Evolutionary conservation across 225 moss, liverwort and hornwort genomes (phyloP), one percentile per base, ranked within the genome.

Genomic region (Antitrichia curtipendula): DNA sequence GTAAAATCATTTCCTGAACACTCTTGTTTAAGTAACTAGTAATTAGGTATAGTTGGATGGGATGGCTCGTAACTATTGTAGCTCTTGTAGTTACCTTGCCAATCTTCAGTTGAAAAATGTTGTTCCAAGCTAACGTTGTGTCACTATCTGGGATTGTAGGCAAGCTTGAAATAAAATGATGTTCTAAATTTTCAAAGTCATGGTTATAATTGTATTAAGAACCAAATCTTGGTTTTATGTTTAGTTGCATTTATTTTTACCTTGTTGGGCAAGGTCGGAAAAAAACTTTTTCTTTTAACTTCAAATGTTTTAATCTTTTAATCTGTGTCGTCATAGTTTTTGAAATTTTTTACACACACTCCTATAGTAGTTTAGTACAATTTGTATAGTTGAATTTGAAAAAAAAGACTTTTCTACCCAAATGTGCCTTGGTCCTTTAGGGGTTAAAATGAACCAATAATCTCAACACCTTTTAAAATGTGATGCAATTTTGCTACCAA

Each of bases 241-340:
- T 6, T 47, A 49, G 19, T 31, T 31, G 20, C 9, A 18, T 20
- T 49, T 32, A 20, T 74, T 47, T 74, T 74, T 5, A 49, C 12
- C 6, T 1, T 61, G 1, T 12, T 1, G 4, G 1, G 3, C 0
- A 20, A 65, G 21, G 12, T 21, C 0, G 0, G 1, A 22, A n/a
- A 22, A 34, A 64, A 34, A 3, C 0, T 34, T 63, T 64, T 27
- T 34, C 1, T 36, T 64, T 5, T 18, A 64, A 34, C 64, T 64
- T 64, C 19, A 36, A 64, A 20, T 3, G 19, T 19, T 10, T 19
- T 19, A 64, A 22, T n/a, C 7, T 11, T 66, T 21, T 22, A 66
- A n/a, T n/a, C 0, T 0, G 0, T 22, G 12, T 0, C 0, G 1
- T 22, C 21, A 21, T 12, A 12, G 22, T 66, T n/a, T 22, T 21